Conservation (phyloP, 306 rosid genomes). For the Urtica urens region DNA sequence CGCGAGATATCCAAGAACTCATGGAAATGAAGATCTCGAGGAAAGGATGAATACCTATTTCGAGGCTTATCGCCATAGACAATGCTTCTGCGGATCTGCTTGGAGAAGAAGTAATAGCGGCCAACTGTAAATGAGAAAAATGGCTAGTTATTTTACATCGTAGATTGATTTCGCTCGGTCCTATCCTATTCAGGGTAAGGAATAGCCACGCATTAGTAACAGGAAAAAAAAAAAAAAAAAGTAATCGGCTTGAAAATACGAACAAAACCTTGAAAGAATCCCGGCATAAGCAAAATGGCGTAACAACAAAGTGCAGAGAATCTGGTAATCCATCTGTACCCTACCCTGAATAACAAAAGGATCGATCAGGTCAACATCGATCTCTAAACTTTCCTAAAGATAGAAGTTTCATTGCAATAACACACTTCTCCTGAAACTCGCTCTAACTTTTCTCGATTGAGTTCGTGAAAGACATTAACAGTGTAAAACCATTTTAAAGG, state of each 20-base stretch:
- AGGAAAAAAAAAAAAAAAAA: constrained; percentile 1
- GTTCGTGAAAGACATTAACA: no score
- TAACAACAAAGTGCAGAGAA: constrained; percentile 72
- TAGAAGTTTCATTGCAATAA: no score
- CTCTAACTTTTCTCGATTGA: no score
- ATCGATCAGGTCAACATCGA: constrained; percentile 27
- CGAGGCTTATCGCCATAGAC: constrained; percentile 87
- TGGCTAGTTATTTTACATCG: constrained; percentile 9
- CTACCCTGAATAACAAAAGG: constrained; percentile 67
- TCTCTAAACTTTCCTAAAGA: no score
- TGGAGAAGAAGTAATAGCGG: constrained; percentile 65
- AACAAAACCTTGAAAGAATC: constrained; percentile 66
- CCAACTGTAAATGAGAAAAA: constrained; percentile 55
- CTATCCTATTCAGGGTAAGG: background rate
- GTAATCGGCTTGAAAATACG: constrained; percentile 6
- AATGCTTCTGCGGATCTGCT: constrained; percentile 59
- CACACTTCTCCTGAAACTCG: no score
- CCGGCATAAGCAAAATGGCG: constrained; percentile 55
- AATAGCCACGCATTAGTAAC: no score
- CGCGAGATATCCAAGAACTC: background rate
- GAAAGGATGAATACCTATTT: constrained; percentile 36
- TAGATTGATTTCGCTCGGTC: background rate
- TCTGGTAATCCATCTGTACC: constrained; percentile 72
- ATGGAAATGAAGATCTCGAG: background rate
- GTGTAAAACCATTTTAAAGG: no score